Percentiles rank a stretch among this genome's conserved stretches.
Conservation (phyloP, 2,329 filamentous ascomycete species). For the Calonectria leucothoes region DNA sequence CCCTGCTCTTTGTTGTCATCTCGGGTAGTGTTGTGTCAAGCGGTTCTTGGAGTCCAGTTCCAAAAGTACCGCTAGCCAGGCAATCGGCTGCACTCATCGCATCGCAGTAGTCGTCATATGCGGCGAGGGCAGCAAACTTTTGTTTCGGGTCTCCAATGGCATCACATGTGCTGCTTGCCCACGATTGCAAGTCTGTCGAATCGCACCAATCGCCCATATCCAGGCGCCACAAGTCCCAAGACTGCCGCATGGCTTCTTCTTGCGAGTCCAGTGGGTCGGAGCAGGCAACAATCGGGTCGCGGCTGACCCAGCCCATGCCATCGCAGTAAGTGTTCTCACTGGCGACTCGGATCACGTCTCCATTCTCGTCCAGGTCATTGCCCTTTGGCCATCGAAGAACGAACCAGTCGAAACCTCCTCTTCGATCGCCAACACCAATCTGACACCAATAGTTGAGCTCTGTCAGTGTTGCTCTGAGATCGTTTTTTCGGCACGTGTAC, state of each 20-base stretch:
- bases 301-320: slow-evolving; percentile 82
- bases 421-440: slow-evolving; percentile 90
- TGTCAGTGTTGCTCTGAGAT: slow-evolving; percentile 83
- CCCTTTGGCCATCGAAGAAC: slow-evolving; percentile 81
- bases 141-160: slow-evolving; percentile 27
- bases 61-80: slow-evolving; percentile 62
- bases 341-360: slow-evolving; percentile 78
- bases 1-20: slow-evolving; percentile 57
- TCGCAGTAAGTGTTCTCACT: slow-evolving; percentile 82
- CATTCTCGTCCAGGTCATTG: slow-evolving; percentile 73
- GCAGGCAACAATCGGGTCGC: slow-evolving; percentile 63
- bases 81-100: slow-evolving; percentile 75
- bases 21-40: slow-evolving; percentile 74
- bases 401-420: slow-evolving; percentile 91
- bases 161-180: slow-evolving; percentile 46
- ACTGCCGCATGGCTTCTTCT: slow-evolving; percentile 72
- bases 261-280: slow-evolving; percentile 58
- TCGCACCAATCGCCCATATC: slow-evolving; percentile 70
- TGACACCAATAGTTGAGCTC: slow-evolving; percentile 98
- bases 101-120: slow-evolving; percentile 66
- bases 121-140: slow-evolving; percentile 55
- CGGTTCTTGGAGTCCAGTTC: slow-evolving; percentile 55
- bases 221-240: slow-evolving; percentile 75
- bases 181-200: slow-evolving; percentile 51
- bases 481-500: slow-evolving; percentile 75